These are phyloP conservation scores for Auriscalpium vulgare DNA, from an alignment of 768 basidiomycete species.

Conservation along the genomic window DNA sequence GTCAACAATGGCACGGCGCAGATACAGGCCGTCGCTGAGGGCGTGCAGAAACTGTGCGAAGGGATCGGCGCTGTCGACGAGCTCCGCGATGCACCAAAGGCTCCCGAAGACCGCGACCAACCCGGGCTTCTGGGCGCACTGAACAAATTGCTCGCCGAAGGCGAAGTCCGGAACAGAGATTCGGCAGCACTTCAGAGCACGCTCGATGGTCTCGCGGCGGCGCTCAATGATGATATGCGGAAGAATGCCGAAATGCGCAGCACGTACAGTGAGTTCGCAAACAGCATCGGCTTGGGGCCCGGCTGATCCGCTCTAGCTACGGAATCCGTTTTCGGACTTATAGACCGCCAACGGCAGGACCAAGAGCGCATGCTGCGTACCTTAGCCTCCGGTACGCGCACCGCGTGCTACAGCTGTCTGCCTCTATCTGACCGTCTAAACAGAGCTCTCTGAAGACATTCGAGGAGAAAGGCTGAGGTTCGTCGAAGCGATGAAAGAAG, in stretches of 20 bases:
- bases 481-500: slow-evolving; percentile 93
- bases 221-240: slow-evolving; percentile 34
- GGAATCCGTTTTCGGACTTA: slow-evolving; percentile 48
- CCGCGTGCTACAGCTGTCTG: too few species aligned
- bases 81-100: slow-evolving; percentile 6
- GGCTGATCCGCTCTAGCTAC: slow-evolving; percentile 30
- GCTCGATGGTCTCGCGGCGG: slow-evolving; percentile 29
- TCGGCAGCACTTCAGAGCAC: slow-evolving; percentile 25
- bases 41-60: slow-evolving; percentile 52
- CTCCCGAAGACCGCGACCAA: slow-evolving; percentile 13
- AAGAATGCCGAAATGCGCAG: slow-evolving; percentile 33
- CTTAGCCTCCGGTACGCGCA: slow-evolving; percentile 49
- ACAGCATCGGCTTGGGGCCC: neutral
- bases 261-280: slow-evolving; percentile 26
- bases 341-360: slow-evolving; percentile 64
- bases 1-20: slow-evolving; percentile 71
- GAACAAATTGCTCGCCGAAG: slow-evolving; percentile 27
- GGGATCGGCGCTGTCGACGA: slow-evolving; percentile 34
- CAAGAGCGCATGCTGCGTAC: slow-evolving; percentile 64
- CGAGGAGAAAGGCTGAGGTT: slow-evolving; percentile 80
- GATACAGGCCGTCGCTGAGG: slow-evolving; percentile 51
- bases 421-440: neutral
- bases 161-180: slow-evolving; percentile 23
- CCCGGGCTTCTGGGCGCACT: slow-evolving; percentile 29
- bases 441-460: slow-evolving; percentile 78